These are phyloP conservation scores for Backusella morwellensis DNA, from an alignment of 192 early-diverging fungal genomes.

Conservation along the genomic window DNA sequence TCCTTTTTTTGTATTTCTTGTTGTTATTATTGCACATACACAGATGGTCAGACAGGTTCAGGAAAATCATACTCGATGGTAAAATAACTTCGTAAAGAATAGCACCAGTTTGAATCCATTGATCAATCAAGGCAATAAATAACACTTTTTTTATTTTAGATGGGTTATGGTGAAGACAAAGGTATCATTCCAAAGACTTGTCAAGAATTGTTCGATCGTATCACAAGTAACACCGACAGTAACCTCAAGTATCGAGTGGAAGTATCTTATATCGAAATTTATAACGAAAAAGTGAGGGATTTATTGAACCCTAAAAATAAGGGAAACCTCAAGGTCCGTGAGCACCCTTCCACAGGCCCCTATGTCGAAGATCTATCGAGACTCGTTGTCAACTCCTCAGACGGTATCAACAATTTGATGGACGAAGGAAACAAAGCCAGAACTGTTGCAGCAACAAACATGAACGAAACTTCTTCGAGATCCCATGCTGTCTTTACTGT, in stretches of 20 bases:
- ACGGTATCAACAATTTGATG: slow-evolving; percentile 69
- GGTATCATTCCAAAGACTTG: slow-evolving; percentile 89
- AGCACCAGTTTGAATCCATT: background rate
- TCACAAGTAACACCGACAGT: slow-evolving; percentile 44
- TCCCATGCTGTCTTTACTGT: slow-evolving; percentile 86
- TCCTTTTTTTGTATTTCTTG: slow-evolving; percentile 5
- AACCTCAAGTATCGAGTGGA: slow-evolving; percentile 60
- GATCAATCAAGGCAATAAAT: background rate
- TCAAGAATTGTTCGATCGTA: slow-evolving; percentile 70
- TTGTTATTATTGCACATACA: background rate
- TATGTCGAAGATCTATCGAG: slow-evolving; percentile 93
- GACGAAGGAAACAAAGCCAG: slow-evolving; percentile 78
- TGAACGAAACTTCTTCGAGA: slow-evolving; percentile 91
- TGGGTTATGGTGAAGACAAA: slow-evolving; percentile 71
- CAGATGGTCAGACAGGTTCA: slow-evolving; percentile 78
- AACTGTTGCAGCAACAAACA: slow-evolving; percentile 89
- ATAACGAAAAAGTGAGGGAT: slow-evolving; percentile 82
- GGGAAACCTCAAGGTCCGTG: slow-evolving; percentile 73
- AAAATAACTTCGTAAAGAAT: background rate
- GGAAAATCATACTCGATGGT: slow-evolving; percentile 74
- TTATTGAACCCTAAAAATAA: slow-evolving; percentile 74
- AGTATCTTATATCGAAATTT: slow-evolving; percentile 92
- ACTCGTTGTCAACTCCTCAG: slow-evolving; percentile 72
- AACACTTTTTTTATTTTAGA: slow-evolving; percentile 26
- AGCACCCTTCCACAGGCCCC: slow-evolving; percentile 75